These are phyloP conservation scores for Ailanthus altissimus DNA, from an alignment of 345 rosid genomes.

Conservation along the genomic window DNA sequence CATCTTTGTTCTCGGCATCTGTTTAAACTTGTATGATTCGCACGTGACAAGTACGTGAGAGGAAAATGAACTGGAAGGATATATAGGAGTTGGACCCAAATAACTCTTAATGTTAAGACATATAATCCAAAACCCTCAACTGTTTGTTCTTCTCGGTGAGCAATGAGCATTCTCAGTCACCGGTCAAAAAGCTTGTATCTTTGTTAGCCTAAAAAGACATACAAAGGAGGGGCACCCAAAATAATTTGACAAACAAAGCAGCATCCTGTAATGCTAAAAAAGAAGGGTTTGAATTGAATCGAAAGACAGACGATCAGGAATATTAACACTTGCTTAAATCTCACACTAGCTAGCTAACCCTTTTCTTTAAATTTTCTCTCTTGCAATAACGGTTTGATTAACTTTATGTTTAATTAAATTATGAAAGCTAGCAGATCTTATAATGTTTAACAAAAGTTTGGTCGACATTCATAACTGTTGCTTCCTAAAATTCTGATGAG, in stretches of 20 bases:
- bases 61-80: constrained; percentile 3
- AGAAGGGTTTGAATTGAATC: constrained; percentile 52
- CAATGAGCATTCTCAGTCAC: constrained; percentile 20
- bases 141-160: constrained; percentile 35
- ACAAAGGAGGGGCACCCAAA: constrained; percentile 36
- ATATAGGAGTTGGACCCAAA: constrained; percentile 26
- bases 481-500: constrained; percentile 24
- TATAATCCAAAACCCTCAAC: constrained; percentile 36
- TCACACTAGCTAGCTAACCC: constrained; percentile 27
- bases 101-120: background rate
- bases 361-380: background rate
- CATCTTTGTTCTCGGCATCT: background rate
- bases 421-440: too few species aligned
- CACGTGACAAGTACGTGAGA: constrained; percentile 6
- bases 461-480: constrained; percentile 15
- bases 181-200: constrained; percentile 61
- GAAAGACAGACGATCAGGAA: constrained; percentile 17
- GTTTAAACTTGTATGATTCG: background rate
- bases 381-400: constrained; percentile 21
- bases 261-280: constrained; percentile 29
- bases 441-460: constrained; percentile 26
- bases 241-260: constrained; percentile 51
- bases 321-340: constrained; percentile 36
- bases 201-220: constrained; percentile 62
- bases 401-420: too few species aligned